These are phyloP conservation scores for Colletotrichum lini DNA, from an alignment of 2,329 filamentous ascomycete species.

Conservation along the genomic window DNA sequence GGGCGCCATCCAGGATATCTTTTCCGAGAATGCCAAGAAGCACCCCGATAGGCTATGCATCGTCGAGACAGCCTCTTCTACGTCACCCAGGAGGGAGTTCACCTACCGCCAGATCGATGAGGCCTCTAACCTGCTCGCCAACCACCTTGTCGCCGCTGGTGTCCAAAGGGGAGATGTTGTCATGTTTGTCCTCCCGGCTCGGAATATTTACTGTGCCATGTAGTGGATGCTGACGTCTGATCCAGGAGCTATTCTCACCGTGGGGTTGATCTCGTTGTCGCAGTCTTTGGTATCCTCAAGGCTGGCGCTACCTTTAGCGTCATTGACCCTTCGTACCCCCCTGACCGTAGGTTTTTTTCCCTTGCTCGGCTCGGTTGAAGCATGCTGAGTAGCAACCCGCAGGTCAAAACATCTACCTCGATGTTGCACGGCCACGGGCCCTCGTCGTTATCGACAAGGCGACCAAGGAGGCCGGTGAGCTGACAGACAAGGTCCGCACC, in stretches of 20 bases:
- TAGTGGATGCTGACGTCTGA: neutral
- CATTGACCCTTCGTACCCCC: slow-evolving; percentile 87
- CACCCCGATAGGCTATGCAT: slow-evolving; percentile 74
- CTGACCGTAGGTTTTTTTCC: slow-evolving; percentile 58
- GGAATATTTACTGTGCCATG: neutral
- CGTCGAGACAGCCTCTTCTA: slow-evolving; percentile 61
- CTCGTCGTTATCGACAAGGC: slow-evolving; percentile 82
- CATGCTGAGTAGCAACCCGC: slow-evolving; percentile 53
- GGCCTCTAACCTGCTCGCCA: slow-evolving; percentile 83
- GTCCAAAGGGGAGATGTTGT: slow-evolving; percentile 87
- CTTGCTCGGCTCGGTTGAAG: slow-evolving; percentile 60
- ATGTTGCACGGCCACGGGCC: slow-evolving; percentile 81
- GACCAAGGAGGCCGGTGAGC: slow-evolving; percentile 74
- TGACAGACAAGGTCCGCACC: slow-evolving; percentile 63
- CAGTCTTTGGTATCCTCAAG: slow-evolving; percentile 21
- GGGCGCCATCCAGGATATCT: slow-evolving; percentile 80
- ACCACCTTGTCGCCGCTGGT: slow-evolving; percentile 82
- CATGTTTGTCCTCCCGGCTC: slow-evolving; percentile 90
- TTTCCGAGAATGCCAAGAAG: slow-evolving; percentile 74
- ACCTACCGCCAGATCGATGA: slow-evolving; percentile 91
- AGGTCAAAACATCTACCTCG: slow-evolving; percentile 75
- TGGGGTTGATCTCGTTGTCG: slow-evolving; percentile 19
- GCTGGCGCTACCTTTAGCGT: slow-evolving; percentile 75
- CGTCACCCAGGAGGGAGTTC: slow-evolving; percentile 69
- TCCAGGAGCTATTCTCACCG: slow-evolving; percentile 23